Evolutionary conservation across 176 grass and related monocot genomes (phyloP).

Genomic region (Raddia distichophylla): DNA sequence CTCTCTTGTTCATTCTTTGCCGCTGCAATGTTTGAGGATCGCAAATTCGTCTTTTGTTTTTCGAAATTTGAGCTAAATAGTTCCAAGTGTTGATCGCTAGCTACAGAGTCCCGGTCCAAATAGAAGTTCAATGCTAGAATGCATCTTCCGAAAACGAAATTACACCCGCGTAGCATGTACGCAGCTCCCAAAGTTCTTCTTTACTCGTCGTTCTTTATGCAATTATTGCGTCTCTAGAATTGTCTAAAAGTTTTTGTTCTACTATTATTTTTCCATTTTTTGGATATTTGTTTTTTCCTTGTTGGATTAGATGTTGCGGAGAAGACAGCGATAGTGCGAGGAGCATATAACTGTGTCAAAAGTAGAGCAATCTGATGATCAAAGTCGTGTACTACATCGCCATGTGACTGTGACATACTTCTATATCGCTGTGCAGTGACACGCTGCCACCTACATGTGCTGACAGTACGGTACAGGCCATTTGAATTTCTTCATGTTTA

Average conservation of each 20-base stretch:
- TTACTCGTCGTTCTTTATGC: neutral
- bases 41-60: neutral
- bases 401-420: slow-evolving; percentile 16
- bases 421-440: neutral
- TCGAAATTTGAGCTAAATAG: neutral
- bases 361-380: neutral
- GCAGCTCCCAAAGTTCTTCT: neutral
- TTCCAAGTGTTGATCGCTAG: neutral
- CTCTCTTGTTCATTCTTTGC: neutral
- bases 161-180: neutral
- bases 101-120: neutral
- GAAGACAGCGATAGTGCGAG: neutral
- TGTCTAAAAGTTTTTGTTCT: neutral
- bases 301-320: neutral
- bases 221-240: neutral
- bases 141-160: neutral
- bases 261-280: too few relatives aligned
- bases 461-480: neutral
- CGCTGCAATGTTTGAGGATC: too few relatives aligned
- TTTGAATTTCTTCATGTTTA: neutral
- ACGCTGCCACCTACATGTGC: neutral
- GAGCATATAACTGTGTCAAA: slow-evolving; percentile 8
- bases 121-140: neutral
- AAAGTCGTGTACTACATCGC: too few relatives aligned
- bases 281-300: neutral